Percentiles rank a stretch among this genome's conserved stretches.
phyloP scores from a whole-genome alignment of 129 eudicot genomes.

The Helichrysum umbraculigerum region DNA sequence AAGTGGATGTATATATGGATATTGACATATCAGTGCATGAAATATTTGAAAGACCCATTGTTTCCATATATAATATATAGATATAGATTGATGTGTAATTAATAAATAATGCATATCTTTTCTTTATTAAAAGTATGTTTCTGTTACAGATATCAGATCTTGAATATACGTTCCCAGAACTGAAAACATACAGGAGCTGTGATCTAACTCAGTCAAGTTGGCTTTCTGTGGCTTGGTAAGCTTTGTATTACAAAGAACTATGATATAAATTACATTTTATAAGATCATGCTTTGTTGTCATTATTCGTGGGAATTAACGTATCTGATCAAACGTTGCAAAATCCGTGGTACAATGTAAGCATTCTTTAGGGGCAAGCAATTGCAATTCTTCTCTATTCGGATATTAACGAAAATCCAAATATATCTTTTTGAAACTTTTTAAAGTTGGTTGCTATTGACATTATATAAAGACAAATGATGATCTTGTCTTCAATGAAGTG shows the following conservation, averaged over 20 bases:
- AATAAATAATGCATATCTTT: background rate
- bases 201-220: conserved; percentile 83
- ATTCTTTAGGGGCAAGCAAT: background rate
- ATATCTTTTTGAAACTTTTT: background rate
- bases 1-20: background rate
- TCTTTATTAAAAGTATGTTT: background rate
- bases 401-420: background rate
- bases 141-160: conserved; percentile 62
- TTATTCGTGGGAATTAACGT: background rate
- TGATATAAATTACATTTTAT: background rate
- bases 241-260: background rate
- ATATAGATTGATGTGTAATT: background rate
- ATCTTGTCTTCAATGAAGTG: background rate
- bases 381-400: background rate
- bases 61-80: too few relatives aligned
- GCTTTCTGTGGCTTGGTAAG: conserved; percentile 97
- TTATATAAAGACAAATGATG: background rate
- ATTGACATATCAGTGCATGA: background rate
- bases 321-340: background rate
- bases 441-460: background rate
- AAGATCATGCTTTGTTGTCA: background rate
- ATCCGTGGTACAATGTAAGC: background rate
- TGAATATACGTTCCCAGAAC: conserved; percentile 61
- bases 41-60: background rate
- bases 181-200: conserved; percentile 71